Percentiles rank a stretch among this genome's conserved stretches.
These are phyloP conservation scores for Podaxis sp. DNA, from an alignment of 768 basidiomycete species.

Conservation along the genomic window DNA sequence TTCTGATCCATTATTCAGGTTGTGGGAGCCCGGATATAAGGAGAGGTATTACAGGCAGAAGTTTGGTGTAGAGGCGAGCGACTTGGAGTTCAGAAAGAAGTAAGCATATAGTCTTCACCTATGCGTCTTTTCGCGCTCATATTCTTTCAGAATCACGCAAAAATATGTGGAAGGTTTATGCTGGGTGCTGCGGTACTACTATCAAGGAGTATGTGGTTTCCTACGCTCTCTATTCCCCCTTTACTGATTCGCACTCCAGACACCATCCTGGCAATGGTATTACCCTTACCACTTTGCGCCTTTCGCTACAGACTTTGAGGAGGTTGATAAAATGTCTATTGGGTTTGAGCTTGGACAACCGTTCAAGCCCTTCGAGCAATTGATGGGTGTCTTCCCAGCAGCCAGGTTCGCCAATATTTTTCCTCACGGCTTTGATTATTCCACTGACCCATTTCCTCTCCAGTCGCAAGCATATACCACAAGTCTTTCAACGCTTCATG, in stretches of 20 bases:
- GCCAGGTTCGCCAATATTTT: constrained; percentile 57
- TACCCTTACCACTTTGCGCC: constrained; percentile 99
- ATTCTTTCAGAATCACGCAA: constrained; percentile 60
- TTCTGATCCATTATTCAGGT: constrained; percentile 40
- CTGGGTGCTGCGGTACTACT: constrained; percentile 98
- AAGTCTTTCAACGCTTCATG: constrained; percentile 87
- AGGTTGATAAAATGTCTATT: constrained; percentile 76
- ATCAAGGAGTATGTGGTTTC: constrained; percentile 78
- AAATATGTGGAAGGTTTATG: constrained; percentile 91
- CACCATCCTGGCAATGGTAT: constrained; percentile 98
- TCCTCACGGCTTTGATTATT: background rate
- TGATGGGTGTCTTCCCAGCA: constrained; percentile 98
- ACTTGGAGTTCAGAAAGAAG: constrained; percentile 71
- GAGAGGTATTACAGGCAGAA: constrained; percentile 95
- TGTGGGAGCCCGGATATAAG: constrained; percentile 96
- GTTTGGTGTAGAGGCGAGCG: constrained; percentile 74
- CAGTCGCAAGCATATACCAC: constrained; percentile 88
- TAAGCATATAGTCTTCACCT: constrained; percentile 35
- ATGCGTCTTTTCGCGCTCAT: background rate
- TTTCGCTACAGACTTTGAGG: constrained; percentile 91
- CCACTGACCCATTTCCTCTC: background rate
- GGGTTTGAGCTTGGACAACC: constrained; percentile 78
- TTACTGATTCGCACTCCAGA: constrained; percentile 37
- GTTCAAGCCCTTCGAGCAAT: constrained; percentile 95
- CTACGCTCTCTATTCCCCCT: constrained; percentile 2